Evolutionary conservation across 2,329 filamentous ascomycete genomes (phyloP), one percentile per base, ranked within the genome.

Genomic region (Diplodia seriata): DNA sequence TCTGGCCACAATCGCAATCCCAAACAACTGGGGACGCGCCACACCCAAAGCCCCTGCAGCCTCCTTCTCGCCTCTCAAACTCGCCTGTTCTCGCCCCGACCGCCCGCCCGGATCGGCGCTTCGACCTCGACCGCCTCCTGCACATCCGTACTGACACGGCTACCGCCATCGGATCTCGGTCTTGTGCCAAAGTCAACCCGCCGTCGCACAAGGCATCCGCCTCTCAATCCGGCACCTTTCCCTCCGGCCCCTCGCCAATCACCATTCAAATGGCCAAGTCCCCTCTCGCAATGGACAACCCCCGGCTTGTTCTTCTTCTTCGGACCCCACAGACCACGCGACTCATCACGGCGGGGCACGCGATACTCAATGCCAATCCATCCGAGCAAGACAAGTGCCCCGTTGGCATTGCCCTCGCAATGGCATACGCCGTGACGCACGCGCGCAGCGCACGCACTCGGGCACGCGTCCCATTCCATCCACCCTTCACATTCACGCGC

Each of bases 291-390:
- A 54, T 6, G 15, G 38, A 59, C 36, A 36, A 12, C 36, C 20
- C 23, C 38, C 29, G 31, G 33, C 56, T 49, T n/a, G 26, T 12
- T 36, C 11, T 36, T 49, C 31, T 62, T 38, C n/a, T n/a, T 62
- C 43, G 8, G 31, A 36, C 59, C 47, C 59, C 59, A 38, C 59
- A 23, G n/a, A 63, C 59, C 59, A 51, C 59, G 59, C 59, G 43
- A 63, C n/a, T 49, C 23, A 47, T 40, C 56, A 20, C 26, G n/a
- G 29, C 56, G 15, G 29, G 51, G 29, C 26, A 51, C 4, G 26
- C 49, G 18, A n/a, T 36, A n/a, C 23, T 18, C 40, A 61, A 26
- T 40, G 56, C 4, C 20, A 43, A 33, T 26, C 4, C 40, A 59
- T n/a, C 36, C 14, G 38, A 12, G 23, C 40, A 36, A 31, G 20